Percentiles rank a stretch among this genome's conserved stretches.
Evolutionary conservation across 2,329 filamentous ascomycete species (phyloP).

Genomic region (Raffaelea albimanens): DNA sequence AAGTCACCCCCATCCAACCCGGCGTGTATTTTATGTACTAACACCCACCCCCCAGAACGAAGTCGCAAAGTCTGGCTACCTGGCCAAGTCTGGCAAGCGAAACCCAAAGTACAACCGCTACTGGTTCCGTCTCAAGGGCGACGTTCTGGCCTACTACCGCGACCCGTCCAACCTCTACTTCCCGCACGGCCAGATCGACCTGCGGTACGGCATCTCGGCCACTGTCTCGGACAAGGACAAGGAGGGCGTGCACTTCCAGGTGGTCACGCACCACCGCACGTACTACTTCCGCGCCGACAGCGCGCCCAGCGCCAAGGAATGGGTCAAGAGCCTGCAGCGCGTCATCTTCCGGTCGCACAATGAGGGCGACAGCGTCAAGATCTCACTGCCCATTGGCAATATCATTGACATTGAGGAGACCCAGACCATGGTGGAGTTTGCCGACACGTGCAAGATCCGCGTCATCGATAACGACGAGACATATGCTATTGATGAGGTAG

Average conservation of each 20-base stretch:
- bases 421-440: constrained; percentile 72
- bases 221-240: constrained; percentile 55
- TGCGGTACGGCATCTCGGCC: constrained; percentile 87
- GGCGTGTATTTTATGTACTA: neutral
- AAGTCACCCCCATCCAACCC: no score
- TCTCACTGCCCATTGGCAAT: constrained; percentile 79
- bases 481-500: constrained; percentile 91
- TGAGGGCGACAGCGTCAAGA: constrained; percentile 94
- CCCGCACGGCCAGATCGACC: constrained; percentile 80
- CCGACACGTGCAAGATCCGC: constrained; percentile 86
- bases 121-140: constrained; percentile 88
- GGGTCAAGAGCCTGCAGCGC: constrained; percentile 88
- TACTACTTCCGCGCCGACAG: constrained; percentile 90
- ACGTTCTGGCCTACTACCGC: constrained; percentile 82
- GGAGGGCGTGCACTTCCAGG: constrained; percentile 66
- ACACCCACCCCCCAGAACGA: constrained; percentile 41
- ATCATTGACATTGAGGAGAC: constrained; percentile 89
- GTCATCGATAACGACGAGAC: constrained; percentile 92
- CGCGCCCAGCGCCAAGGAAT: constrained; percentile 79
- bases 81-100: constrained; percentile 79
- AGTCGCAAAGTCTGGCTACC: constrained; percentile 75
- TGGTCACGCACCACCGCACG: constrained; percentile 72
- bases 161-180: constrained; percentile 84
- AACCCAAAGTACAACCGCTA: constrained; percentile 83
- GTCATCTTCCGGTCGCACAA: constrained; percentile 95